phyloP scores from a whole-genome alignment of 129 eudicot genomes.

The Escallonia herrerae region DNA sequence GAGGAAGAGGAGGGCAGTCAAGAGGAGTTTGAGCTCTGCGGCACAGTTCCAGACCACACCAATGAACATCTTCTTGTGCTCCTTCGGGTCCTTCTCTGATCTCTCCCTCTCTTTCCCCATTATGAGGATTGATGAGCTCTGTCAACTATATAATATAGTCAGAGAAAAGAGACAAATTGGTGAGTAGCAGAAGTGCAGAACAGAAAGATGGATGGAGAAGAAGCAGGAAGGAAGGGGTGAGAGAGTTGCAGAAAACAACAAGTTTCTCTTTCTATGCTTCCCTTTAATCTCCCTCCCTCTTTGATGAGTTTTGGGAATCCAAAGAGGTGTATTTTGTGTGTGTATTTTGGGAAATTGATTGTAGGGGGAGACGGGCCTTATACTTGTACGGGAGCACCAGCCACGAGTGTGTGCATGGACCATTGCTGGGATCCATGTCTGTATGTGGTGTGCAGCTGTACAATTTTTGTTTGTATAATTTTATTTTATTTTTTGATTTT shows the following conservation, averaged over 20 bases:
- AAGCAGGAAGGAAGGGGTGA: not conserved
- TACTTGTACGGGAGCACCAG: no score
- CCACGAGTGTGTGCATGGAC: no score
- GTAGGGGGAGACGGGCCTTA: no score
- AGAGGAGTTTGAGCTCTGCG: constrained; percentile 52
- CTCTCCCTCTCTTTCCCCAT: constrained; percentile 26
- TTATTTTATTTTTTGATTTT: no score
- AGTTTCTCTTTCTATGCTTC: not conserved
- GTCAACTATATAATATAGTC: no score
- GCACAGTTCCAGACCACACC: constrained; percentile 76
- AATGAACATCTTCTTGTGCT: constrained; percentile 45
- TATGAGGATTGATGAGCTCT: no score
- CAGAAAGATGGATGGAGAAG: not conserved
- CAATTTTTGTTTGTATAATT: no score
- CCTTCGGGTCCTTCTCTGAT: constrained; percentile 18
- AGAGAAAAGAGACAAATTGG: no score
- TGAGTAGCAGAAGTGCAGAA: no score
- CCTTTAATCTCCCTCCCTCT: not conserved
- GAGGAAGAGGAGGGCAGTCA: constrained; percentile 52
- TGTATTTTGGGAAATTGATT: no score
- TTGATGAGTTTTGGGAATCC: not conserved
- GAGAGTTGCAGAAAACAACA: not conserved
- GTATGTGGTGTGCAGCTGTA: no score
- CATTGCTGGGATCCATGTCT: no score
- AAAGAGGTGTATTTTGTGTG: not conserved